A percentile compares a stretch with the other conserved stretches of the same genome.
phyloP scores from a whole-genome alignment of 371 early-diverging fungal genomes.

The Circinella umbellata region DNA sequence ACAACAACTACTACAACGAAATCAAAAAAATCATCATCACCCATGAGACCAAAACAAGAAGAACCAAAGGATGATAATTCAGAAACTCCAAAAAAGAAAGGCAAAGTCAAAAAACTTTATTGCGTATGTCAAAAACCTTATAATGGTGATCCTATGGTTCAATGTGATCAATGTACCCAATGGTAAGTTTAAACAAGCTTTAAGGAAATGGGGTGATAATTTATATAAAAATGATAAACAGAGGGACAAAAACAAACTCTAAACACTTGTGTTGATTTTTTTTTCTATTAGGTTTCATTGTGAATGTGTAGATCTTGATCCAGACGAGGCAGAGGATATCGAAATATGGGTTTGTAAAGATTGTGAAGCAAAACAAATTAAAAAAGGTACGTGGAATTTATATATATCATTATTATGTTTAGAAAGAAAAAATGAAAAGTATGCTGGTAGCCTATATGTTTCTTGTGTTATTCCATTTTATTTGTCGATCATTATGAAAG shows the following conservation, averaged over 20 bases:
- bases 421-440: neutral
- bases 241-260: neutral
- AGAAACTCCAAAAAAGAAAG: slow-evolving; percentile 12
- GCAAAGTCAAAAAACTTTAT: slow-evolving; percentile 64
- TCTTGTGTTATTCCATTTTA: no score
- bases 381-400: slow-evolving; percentile 16
- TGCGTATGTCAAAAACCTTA: slow-evolving; percentile 75
- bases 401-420: slow-evolving; percentile 7
- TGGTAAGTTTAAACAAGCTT: slow-evolving; percentile 56
- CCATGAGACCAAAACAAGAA: no score
- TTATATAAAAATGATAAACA: neutral
- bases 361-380: slow-evolving; percentile 29
- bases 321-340: slow-evolving; percentile 63
- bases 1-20: neutral
- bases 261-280: slow-evolving; percentile 1
- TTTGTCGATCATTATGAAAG: no score
- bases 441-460: slow-evolving; percentile 1
- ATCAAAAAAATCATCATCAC: no score
- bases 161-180: slow-evolving; percentile 76
- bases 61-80: no score
- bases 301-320: slow-evolving; percentile 68
- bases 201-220: neutral
- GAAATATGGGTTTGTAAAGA: slow-evolving; percentile 51
- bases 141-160: slow-evolving; percentile 79
- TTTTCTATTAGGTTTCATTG: slow-evolving; percentile 71